Evolutionary conservation across 2,329 filamentous ascomycete species (phyloP).

Genomic region (Neofusicoccum kwambonambiense): DNA sequence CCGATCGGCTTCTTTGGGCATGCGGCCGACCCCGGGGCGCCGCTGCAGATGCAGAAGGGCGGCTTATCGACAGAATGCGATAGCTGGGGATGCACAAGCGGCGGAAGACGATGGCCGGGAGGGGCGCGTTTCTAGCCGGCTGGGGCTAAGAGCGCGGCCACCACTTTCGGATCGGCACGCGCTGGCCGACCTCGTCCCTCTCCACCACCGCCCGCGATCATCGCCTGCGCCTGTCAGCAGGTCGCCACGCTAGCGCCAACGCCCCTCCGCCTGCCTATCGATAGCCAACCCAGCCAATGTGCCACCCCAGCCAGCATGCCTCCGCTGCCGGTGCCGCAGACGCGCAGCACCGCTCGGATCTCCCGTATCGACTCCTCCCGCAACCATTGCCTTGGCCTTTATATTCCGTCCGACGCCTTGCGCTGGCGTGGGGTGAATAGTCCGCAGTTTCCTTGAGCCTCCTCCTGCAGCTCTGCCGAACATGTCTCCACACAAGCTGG

Average conservation of each 20-base stretch:
- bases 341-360: background rate
- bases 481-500: background rate
- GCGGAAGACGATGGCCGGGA: background rate
- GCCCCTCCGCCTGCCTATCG: background rate
- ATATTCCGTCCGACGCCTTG: background rate
- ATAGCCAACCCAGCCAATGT: background rate
- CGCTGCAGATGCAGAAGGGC: background rate
- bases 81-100: background rate
- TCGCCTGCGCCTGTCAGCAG: background rate
- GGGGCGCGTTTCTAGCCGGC: background rate
- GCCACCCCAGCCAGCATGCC: background rate
- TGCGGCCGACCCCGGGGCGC: background rate
- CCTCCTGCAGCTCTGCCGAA: background rate
- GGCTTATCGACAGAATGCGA: background rate
- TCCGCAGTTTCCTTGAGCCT: background rate
- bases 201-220: background rate
- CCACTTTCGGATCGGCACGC: constrained; percentile 4
- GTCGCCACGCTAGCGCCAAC: background rate
- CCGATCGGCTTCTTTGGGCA: background rate
- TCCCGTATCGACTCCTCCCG: background rate
- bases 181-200: background rate
- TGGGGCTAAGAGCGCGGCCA: background rate
- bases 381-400: background rate
- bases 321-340: background rate
- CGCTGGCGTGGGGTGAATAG: background rate